phyloP scores from a whole-genome alignment of 2,329 filamentous ascomycete species.

The Polychaeton citri region DNA sequence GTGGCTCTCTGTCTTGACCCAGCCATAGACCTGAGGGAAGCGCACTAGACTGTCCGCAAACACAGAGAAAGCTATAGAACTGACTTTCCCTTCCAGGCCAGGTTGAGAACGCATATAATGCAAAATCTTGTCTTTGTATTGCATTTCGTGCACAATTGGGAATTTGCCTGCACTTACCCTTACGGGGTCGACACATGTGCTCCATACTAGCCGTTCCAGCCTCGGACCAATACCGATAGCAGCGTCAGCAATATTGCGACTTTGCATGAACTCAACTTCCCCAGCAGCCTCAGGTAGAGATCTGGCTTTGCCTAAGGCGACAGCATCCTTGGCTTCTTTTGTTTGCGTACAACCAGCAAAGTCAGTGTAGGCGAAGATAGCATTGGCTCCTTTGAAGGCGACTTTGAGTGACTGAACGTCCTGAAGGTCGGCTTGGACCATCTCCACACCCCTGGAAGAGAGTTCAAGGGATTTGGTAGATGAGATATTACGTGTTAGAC shows the following conservation, averaged over 20 bases:
- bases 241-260: conserved; percentile 43
- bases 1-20: too few relatives aligned
- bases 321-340: conserved; percentile 4
- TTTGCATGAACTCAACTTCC: conserved; percentile 37
- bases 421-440: conserved; percentile 24
- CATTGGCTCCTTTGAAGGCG: conserved; percentile 25
- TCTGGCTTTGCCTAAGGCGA: conserved; percentile 2
- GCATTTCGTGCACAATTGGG: too few relatives aligned
- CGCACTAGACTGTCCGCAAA: conserved; percentile 5
- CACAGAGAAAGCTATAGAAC: conserved; percentile 3
- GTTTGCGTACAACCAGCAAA: conserved; percentile 4
- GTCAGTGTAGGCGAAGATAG: conserved; percentile 23
- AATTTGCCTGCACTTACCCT: too few relatives aligned
- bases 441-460: conserved; percentile 22
- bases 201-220: conserved; percentile 27
- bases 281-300: conserved; percentile 26
- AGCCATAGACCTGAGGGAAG: neutral
- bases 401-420: conserved; percentile 18
- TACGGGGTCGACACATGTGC: too few relatives aligned
- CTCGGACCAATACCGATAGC: conserved; percentile 26
- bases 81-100: conserved; percentile 5
- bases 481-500: too few relatives aligned
- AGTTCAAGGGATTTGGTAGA: too few relatives aligned
- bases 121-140: conserved; percentile 16
- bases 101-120: conserved; percentile 4